Base-by-base conservation (phyloP, 2,329 filamentous ascomycete species). In the Alternaria consortialis region DNA sequence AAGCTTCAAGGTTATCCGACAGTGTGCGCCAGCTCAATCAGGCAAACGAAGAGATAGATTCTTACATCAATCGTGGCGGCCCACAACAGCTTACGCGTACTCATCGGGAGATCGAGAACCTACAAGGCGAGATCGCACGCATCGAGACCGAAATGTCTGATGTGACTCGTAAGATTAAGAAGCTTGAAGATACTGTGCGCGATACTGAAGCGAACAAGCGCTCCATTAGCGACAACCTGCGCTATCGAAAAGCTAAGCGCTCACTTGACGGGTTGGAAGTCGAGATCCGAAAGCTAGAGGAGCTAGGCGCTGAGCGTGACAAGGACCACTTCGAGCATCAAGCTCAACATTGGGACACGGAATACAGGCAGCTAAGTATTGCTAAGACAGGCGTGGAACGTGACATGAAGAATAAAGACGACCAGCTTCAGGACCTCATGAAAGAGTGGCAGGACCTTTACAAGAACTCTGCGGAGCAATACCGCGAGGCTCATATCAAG, bases 201-300 rank as follows among this genome's bases (percentile, higher is more conserved):
- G 92, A 93, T 72, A 91, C 92, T 58, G 91, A 94, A 65, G 88
- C 90, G 60, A 94, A 90, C 57, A 94, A 93, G 80, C 90, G 92
- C 70, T 93, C 92, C 65, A 97, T 99, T 69, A 85, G 84, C 23
- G 93, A 98, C 76, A 99, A 99, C 71, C 82, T 98, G 53, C 89
- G 89, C 64, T 97, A 93, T 76, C 91, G 95, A 59, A 90, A 90
- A 74, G 90, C 91, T 62, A 84, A 88, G 57, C 86, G 88, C 56
- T 85, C 89, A 37, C 84, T 97, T 2, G 85, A 91, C 42, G 82
- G 82, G 4, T 85, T 97, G 7, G 82, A 87, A 56, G 77, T 79
- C 17, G 91, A 95, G 62, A 94, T 99, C 64, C 78, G 82, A 40
- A 86, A 91, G 60, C 85, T 99, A 6, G 89, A 94, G 77, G 84